A percentile compares a stretch with the other conserved stretches of the same genome.
Conservation (phyloP, 768 basidiomycete species). For the Tylopilus rubrobrunneus region DNA sequence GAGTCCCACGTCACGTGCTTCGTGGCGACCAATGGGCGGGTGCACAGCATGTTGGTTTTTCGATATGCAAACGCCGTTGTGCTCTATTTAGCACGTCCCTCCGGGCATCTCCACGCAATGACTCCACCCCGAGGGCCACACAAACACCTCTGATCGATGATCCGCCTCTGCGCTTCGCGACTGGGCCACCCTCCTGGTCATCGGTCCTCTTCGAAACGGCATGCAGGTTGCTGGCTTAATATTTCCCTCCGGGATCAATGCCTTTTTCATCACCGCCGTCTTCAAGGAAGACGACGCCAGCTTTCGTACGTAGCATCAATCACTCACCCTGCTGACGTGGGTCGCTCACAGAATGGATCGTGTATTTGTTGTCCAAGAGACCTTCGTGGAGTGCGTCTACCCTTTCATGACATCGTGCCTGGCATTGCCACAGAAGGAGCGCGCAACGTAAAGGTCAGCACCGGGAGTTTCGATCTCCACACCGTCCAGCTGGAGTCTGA, state of each 20-base stretch:
- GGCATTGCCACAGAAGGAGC: slow-evolving; percentile 29
- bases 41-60: too few species aligned
- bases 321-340: not conserved
- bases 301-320: slow-evolving; percentile 41
- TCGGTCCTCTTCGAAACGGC: slow-evolving; percentile 58
- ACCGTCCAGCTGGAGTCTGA: slow-evolving; percentile 24
- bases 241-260: slow-evolving; percentile 43
- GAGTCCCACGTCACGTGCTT: too few species aligned
- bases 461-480: slow-evolving; percentile 34
- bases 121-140: slow-evolving; percentile 16
- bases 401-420: not conserved
- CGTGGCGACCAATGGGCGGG: too few species aligned
- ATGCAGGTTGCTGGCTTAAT: slow-evolving; percentile 42
- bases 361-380: slow-evolving; percentile 62
- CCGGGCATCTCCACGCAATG: slow-evolving; percentile 9
- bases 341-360: slow-evolving; percentile 54
- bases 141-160: slow-evolving; percentile 36
- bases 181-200: slow-evolving; percentile 58
- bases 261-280: slow-evolving; percentile 59
- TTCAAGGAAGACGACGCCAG: slow-evolving; percentile 58
- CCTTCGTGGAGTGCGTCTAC: slow-evolving; percentile 51
- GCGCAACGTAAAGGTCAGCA: slow-evolving; percentile 51
- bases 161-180: slow-evolving; percentile 56
- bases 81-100: too few species aligned
- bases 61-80: too few species aligned